phyloP scores from a whole-genome alignment of 1,139 yeast species.

The Yamadazyma conglobata region DNA sequence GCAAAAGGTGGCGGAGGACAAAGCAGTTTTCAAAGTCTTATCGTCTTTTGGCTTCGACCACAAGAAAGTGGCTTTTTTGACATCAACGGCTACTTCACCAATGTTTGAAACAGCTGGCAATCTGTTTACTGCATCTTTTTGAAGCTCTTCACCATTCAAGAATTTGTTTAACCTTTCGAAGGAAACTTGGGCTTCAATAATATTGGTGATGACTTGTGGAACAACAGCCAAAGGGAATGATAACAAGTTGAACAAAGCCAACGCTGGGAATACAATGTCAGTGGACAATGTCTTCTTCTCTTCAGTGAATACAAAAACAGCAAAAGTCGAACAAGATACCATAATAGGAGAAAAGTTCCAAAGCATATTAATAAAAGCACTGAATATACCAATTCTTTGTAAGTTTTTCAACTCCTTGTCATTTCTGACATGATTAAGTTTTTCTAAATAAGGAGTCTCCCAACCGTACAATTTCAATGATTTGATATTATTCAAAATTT shows the following conservation, averaged over 20 bases:
- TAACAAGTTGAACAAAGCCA: constrained; percentile 78
- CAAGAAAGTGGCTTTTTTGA: constrained; percentile 76
- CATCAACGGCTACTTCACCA: constrained; percentile 70
- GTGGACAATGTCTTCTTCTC: constrained; percentile 71
- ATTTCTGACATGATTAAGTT: constrained; percentile 77
- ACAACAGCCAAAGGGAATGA: constrained; percentile 91
- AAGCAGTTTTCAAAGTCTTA: constrained; percentile 62
- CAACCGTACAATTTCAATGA: constrained; percentile 91
- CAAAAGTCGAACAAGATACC: constrained; percentile 91
- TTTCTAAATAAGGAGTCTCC: constrained; percentile 82
- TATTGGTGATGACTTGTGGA: constrained; percentile 83
- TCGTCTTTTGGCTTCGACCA: constrained; percentile 77
- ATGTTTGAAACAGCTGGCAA: constrained; percentile 45
- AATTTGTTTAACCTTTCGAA: constrained; percentile 70
- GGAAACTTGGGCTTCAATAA: constrained; percentile 91
- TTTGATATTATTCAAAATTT: constrained; percentile 86
- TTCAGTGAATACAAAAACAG: constrained; percentile 65
- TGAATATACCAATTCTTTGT: constrained; percentile 70
- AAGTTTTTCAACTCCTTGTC: constrained; percentile 81
- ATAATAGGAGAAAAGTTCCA: constrained; percentile 89
- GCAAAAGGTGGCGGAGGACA: constrained; percentile 62
- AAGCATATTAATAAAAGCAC: constrained; percentile 70
- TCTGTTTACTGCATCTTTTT: constrained; percentile 67
- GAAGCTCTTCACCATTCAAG: constrained; percentile 75
- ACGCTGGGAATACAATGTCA: constrained; percentile 92